Conservation (phyloP, 441 rosid genomes). For the Gossypium aridum region DNA sequence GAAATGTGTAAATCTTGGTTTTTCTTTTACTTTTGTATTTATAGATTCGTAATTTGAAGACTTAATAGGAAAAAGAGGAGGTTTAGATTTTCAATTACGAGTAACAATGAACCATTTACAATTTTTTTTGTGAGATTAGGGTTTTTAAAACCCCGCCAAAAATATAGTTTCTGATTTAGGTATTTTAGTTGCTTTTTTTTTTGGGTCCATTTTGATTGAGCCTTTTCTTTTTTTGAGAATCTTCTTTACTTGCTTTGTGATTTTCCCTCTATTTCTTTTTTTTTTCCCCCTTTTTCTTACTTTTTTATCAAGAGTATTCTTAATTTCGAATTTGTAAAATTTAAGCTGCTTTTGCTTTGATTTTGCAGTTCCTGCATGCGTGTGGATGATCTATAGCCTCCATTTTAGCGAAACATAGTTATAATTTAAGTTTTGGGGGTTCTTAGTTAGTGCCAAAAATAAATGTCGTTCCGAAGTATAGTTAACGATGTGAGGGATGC, state of each 20-base stretch:
- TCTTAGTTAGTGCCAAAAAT: conserved; percentile 13
- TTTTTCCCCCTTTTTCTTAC: conserved; percentile 14
- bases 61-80: not conserved
- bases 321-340: conserved; percentile 16
- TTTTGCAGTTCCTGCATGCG: conserved; percentile 21
- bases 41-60: conserved; percentile 23
- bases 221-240: conserved; percentile 36
- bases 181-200: conserved; percentile 36
- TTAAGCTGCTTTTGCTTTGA: conserved; percentile 9
- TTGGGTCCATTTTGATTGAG: conserved; percentile 35
- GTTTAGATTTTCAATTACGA: conserved; percentile 16
- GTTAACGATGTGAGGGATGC: conserved; percentile 93
- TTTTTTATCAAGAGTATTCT: conserved; percentile 27
- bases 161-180: conserved; percentile 36
- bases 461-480: conserved; percentile 90
- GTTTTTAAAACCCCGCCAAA: conserved; percentile 21
- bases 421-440: conserved; percentile 5
- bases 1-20: not conserved
- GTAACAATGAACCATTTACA: not conserved
- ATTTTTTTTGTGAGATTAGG: not conserved
- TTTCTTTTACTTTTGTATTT: not conserved
- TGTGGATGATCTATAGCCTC: conserved; percentile 8
- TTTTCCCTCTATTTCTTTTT: conserved; percentile 24
- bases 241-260: conserved; percentile 51
- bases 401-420: conserved; percentile 17